Conservation (phyloP, 1,139 yeast species). For the Keqinozyma sinolaborantium region DNA sequence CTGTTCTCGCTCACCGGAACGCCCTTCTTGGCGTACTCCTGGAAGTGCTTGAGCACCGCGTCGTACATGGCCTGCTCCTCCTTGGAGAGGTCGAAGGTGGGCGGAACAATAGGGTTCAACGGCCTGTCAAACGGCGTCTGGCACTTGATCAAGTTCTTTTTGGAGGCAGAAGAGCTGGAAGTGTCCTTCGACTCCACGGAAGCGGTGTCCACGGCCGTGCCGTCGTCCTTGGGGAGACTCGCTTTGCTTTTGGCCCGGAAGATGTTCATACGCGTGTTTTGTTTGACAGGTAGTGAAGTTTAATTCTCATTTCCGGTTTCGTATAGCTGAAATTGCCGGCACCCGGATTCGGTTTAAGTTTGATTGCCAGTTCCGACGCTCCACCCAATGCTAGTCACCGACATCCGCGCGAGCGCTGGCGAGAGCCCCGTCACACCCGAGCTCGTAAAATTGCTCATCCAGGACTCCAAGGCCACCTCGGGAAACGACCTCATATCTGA, state of each 20-base stretch:
- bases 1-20: slow-evolving; percentile 20
- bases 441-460: slow-evolving; percentile 6
- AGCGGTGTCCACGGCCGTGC: slow-evolving; percentile 5
- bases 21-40: slow-evolving; percentile 16
- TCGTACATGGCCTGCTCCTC: slow-evolving; percentile 28
- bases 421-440: slow-evolving; percentile 13
- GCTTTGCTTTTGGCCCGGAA: slow-evolving; percentile 14
- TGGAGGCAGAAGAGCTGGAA: slow-evolving; percentile 7
- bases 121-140: slow-evolving; percentile 41
- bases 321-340: no score
- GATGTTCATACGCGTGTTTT: slow-evolving; percentile 11
- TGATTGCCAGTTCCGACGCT: no score
- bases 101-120: slow-evolving; percentile 29
- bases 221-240: slow-evolving; percentile 1
- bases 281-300: background rate
- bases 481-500: slow-evolving; percentile 8
- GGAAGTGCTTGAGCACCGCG: slow-evolving; percentile 21
- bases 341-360: no score
- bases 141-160: slow-evolving; percentile 25
- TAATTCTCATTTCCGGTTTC: background rate
- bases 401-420: slow-evolving; percentile 4
- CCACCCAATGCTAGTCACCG: background rate
- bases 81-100: slow-evolving; percentile 23
- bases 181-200: slow-evolving; percentile 9
- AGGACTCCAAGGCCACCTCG: slow-evolving; percentile 2